Conservation (phyloP, 306 rosid genomes). For the Alnus glutinosa region DNA sequence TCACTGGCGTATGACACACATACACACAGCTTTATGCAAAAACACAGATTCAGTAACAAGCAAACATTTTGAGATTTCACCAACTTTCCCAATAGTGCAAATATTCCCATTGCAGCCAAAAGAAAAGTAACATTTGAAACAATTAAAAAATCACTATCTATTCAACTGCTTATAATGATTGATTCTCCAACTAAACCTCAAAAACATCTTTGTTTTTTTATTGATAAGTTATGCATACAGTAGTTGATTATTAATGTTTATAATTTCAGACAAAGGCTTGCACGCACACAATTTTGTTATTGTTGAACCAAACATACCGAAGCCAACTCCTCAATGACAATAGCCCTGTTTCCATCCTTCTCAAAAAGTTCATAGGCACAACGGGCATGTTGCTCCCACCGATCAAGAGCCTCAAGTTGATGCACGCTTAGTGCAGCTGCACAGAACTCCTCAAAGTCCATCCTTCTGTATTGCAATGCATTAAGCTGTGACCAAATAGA, state of each 20-base stretch:
- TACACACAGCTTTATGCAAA: background rate
- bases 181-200: background rate
- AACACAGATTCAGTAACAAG: background rate
- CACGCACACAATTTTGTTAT: slow-evolving; percentile 2
- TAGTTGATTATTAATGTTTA: background rate
- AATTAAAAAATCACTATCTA: background rate
- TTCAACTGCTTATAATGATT: background rate
- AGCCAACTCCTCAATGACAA: slow-evolving; percentile 87
- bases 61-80: background rate
- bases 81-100: background rate
- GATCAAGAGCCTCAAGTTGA: slow-evolving; percentile 78
- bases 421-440: slow-evolving; percentile 83
- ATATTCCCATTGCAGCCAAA: background rate
- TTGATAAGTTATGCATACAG: background rate
- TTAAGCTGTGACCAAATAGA: slow-evolving; percentile 61
- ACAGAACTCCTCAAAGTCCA: slow-evolving; percentile 90
- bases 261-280: slow-evolving; percentile 10
- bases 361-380: slow-evolving; percentile 81
- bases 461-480: slow-evolving; percentile 81
- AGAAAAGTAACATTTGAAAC: background rate
- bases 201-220: background rate
- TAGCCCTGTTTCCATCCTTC: slow-evolving; percentile 81
- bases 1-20: background rate
- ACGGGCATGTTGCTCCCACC: slow-evolving; percentile 92
- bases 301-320: slow-evolving; percentile 59